phyloP scores from a whole-genome alignment of 305 asterid genomes.

The Ajuga reptans region DNA sequence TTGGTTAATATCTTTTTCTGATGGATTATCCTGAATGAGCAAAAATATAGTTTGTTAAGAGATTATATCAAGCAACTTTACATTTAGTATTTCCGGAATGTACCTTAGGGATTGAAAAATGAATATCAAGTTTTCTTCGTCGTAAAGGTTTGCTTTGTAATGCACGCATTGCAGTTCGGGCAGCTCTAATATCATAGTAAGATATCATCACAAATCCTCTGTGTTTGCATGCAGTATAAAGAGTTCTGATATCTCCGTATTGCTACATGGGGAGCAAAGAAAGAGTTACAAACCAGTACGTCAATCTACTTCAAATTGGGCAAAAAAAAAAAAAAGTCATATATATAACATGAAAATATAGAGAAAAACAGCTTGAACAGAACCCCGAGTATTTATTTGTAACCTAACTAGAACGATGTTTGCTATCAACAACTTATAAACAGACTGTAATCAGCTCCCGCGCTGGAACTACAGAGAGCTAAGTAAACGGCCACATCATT shows the following conservation, averaged over 20 bases:
- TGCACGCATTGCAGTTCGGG: slow-evolving; percentile 89
- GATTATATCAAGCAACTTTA: background rate
- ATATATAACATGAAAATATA: background rate
- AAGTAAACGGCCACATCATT: background rate
- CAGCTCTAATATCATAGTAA: slow-evolving; percentile 93
- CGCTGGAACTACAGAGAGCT: background rate
- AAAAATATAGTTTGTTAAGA: slow-evolving; percentile 3
- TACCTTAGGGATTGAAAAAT: slow-evolving; percentile 92
- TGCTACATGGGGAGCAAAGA: slow-evolving; percentile 44
- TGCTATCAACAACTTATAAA: background rate
- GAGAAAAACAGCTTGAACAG: background rate
- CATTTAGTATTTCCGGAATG: slow-evolving; percentile 6
- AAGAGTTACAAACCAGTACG: slow-evolving; percentile 3
- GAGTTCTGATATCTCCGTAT: slow-evolving; percentile 90
- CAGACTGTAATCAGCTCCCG: background rate
- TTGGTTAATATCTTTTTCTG: slow-evolving; percentile 90
- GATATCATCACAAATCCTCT: slow-evolving; percentile 99
- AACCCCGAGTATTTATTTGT: background rate
- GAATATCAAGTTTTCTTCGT: slow-evolving; percentile 89
- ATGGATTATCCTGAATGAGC: slow-evolving; percentile 72
- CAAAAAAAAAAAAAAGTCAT: background rate
- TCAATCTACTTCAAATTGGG: background rate
- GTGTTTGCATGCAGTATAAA: slow-evolving; percentile 90
- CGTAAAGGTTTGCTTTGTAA: slow-evolving; percentile 86
- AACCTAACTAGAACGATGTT: background rate